Base-by-base conservation (phyloP, 768 basidiomycete species). In the Auriculariales sp. region DNA sequence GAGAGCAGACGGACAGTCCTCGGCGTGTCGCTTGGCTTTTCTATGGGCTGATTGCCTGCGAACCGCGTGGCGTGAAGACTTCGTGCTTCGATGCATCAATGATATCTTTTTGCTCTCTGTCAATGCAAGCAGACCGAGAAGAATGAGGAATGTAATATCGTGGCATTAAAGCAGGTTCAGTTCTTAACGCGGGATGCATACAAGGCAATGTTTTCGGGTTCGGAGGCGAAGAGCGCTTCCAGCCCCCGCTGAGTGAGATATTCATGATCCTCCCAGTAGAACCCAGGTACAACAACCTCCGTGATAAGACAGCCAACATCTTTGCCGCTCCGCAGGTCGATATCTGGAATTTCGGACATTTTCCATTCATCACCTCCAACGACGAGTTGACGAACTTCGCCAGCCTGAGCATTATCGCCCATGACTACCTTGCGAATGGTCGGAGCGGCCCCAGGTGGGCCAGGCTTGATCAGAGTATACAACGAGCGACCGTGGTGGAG, bases 231-330 rank as follows among this genome's bases (percentile, higher is more conserved):
- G 25, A 75, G 49, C 22, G 57, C 54, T 35, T 63, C 48, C 53
- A 75, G 54, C 24, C 49, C 66, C 22, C 56, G 51, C 52, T 33
- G 52, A n/a, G 64, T 67, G 59, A 76, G 54, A 53, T 66, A 76
- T 17, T 60, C 48, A 53, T 77, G 75, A 54, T 75, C 75, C 47
- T 71, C 69, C 71, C 71, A 75, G 31, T 66, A 57, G 54, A 76
- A 75, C 3, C 73, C 75, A 1, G 77, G 76, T 10, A 76, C 69
- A n/a, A 78, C 75, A 3, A 79, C 70, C 61, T 79, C 76, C 15
- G 71, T 73, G 54, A 81, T 76, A 49, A 81, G 59, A 53, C 75
- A 77, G 3, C 75, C 71, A 0, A 63, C 62, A 51, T 56, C 51
- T 30, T 67, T 59, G 12, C 29, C 57, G 3, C 46, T 44, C 28